Evolutionary conservation across 176 grass and related monocot genomes (phyloP).

Genomic region (Triticum turgidum): DNA sequence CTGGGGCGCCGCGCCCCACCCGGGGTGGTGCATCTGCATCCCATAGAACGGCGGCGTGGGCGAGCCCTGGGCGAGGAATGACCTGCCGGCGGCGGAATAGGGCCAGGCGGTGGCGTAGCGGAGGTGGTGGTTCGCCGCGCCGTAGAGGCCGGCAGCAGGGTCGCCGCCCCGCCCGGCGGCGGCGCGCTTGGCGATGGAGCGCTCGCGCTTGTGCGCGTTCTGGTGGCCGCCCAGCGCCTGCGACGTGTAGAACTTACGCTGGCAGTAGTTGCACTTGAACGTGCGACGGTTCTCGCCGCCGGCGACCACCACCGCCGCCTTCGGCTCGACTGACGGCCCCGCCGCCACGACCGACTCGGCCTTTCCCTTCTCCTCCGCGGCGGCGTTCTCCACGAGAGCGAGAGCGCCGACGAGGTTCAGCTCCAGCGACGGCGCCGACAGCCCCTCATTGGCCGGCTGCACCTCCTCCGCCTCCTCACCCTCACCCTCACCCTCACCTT

Average conservation of each 20-base stretch:
- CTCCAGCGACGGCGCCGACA: background rate
- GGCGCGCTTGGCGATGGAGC: conserved; percentile 60
- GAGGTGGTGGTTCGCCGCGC: conserved; percentile 17
- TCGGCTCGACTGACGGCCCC: background rate
- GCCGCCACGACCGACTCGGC: too few species aligned
- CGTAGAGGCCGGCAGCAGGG: too few species aligned
- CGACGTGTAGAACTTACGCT: conserved; percentile 84
- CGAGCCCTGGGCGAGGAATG: conserved; percentile 6
- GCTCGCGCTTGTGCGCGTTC: conserved; percentile 96
- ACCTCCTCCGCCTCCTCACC: background rate
- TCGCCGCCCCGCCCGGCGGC: background rate
- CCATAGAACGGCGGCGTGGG: conserved; percentile 26
- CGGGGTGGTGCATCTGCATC: conserved; percentile 14
- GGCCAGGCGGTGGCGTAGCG: conserved; percentile 23
- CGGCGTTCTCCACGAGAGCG: too few species aligned
- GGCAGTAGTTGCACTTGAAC: conserved; percentile 93
- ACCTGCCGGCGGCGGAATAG: conserved; percentile 6
- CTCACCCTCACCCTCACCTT: background rate
- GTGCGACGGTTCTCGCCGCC: conserved; percentile 29
- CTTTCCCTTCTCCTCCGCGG: background rate
- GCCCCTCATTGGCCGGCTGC: background rate
- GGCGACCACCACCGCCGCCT: background rate
- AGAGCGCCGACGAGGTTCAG: background rate
- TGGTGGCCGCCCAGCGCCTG: conserved; percentile 97
- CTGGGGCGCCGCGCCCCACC: conserved; percentile 15